Evolutionary conservation across 768 basidiomycete genomes (phyloP).

Genomic region (Wakefieldia striispora): DNA sequence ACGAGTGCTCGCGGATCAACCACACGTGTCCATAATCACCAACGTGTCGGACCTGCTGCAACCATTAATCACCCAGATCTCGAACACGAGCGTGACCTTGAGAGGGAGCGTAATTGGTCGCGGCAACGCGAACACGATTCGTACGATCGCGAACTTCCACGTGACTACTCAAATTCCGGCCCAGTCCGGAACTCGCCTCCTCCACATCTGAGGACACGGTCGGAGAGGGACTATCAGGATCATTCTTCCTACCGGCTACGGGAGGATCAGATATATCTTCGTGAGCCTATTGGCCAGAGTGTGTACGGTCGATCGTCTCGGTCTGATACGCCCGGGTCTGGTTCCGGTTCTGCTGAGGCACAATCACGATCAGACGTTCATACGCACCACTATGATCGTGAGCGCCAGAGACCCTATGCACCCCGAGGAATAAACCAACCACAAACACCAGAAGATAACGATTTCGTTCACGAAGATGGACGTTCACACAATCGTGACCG

Average conservation of each 20-base stretch:
- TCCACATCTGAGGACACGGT: constrained; percentile 37
- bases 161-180: constrained; percentile 30
- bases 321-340: constrained; percentile 58
- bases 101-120: constrained; percentile 41
- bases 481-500: constrained; percentile 37
- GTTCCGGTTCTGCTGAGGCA: constrained; percentile 48
- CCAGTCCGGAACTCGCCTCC: constrained; percentile 42
- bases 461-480: constrained; percentile 55
- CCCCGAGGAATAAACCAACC: constrained; percentile 49
- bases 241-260: constrained; percentile 31
- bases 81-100: constrained; percentile 43
- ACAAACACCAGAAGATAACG: constrained; percentile 41
- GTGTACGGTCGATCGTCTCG: constrained; percentile 42
- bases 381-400: constrained; percentile 49
- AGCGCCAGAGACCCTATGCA: constrained; percentile 47
- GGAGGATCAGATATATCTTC: constrained; percentile 28
- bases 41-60: constrained; percentile 62
- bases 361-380: constrained; percentile 50
- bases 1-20: constrained; percentile 35
- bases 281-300: constrained; percentile 31
- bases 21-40: constrained; percentile 58
- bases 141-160: constrained; percentile 35
- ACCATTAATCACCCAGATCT: constrained; percentile 45
- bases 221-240: constrained; percentile 32
- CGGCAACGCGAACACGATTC: constrained; percentile 42